Evolutionary conservation across 1,284 basidiomycete species (phyloP), one percentile per base, ranked within the genome.

Genomic region (Vanrija humicola): DNA sequence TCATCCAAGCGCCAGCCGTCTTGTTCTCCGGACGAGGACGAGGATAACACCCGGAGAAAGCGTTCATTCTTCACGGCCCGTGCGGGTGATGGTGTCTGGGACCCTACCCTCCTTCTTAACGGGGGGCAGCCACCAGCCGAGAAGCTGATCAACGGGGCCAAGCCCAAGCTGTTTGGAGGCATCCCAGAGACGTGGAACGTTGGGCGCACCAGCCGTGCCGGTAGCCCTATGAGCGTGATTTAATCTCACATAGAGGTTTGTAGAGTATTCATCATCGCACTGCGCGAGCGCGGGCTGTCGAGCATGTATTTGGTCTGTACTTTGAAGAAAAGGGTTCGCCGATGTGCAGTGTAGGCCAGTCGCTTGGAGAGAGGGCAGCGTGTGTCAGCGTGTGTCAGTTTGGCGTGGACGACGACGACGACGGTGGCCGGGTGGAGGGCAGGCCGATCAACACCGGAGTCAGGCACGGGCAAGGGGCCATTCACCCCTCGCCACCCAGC

Each of bases 191-290:
- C 59, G 0, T 61, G 59, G 59, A 61, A 61, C 21, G 55, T 61
- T 9, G 59, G 59, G 3, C 52, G 59, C 8, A 46, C 53, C 2
- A 65, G 62, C 43, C 56, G 66, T 15, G 65, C 61, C 14, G 65
- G 56, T 4, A 67, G 65, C 54, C 68, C 68, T 19, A 66, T 66
- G 60, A 66, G 64, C 50, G 62, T 64, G 9, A 53, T 55, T 6
- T 61, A 48, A 43, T 25, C 40, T 42, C 6, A 8, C 50, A 29
- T 52, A 52, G 44, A 46, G 50, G n/a, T 42, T 42, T 56, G 50
- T 56, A 56, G 54, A 51, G 40, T 51, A 42, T 5, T 34, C 34
- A 34, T 15, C 34, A 15, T 12, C 9, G 34, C 34, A 34, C 12
- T 12, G 34, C 34, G 34, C 4, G 34, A 34, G 34, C 34, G 34